Evolutionary conservation across 2,329 filamentous ascomycete species (phyloP), one percentile per base, ranked within the genome.

Genomic region (Colletotrichum gigasporum): DNA sequence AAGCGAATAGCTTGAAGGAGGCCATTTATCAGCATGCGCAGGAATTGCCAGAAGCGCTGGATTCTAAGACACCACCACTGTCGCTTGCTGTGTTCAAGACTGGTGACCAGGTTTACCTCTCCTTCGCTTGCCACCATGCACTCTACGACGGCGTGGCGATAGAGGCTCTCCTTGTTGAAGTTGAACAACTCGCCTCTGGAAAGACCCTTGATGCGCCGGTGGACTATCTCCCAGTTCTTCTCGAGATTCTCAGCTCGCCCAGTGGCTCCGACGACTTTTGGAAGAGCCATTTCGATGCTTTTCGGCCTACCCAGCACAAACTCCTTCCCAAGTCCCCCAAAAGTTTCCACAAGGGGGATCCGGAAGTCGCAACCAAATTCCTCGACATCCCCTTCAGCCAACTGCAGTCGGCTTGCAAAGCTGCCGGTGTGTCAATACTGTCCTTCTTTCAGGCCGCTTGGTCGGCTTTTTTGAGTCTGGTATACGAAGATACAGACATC

Each of bases 141-240:
- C 80, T 97, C 1, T 97, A 97, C 70, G 94, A 97, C 76, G 94
- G 91, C 0, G 88, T 91, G 34, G 93, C 93, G 0, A 90, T 97
- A 71, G 80, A 83, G 1, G 81, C 83, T 8, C 80, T 97, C 0
- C 83, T 95, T 22, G 75, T 85, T 0, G 94, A 97, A 71, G 79
- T 96, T 2, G 88, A 96, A 70, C 73, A 80, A 2, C 67, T 86
- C 3, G 87, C 90, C 32, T 65, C 74, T 1, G 83, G 82, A 0
- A 54, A 76, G 0, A 7, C 69, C 0, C 77, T 96, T 1, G 75
- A 79, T 0, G 66, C 79, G 0, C 73, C 87, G 0, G 77, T 87
- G 0, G 73, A 85, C 0, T 93, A 93, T 67, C 83, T 85, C 12
- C 72, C 79, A 0, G 96, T 96, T 71, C 77, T 97, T 22, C 74